Conservation (phyloP, 768 basidiomycete genomes). For the Tricholoma matsutake region DNA sequence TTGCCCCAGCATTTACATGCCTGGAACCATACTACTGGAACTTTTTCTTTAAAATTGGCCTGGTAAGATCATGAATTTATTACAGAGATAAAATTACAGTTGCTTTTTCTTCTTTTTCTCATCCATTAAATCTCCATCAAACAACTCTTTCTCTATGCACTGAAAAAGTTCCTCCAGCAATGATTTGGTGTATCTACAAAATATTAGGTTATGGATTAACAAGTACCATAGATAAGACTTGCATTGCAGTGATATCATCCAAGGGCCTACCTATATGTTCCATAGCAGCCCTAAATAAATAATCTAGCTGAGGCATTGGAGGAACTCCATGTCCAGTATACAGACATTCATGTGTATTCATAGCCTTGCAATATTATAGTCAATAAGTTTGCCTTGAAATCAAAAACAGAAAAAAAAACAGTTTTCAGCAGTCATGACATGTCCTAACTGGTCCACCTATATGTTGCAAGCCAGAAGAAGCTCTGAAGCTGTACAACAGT, state of each 20-base stretch:
- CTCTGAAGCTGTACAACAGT: neutral
- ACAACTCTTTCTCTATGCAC: neutral
- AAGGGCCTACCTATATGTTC: neutral
- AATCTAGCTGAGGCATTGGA: neutral
- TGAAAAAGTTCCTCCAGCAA: neutral
- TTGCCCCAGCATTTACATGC: too few species aligned
- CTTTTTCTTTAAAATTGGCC: too few species aligned
- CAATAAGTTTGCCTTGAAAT: too few species aligned
- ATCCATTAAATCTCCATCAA: too few species aligned
- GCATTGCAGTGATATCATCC: neutral
- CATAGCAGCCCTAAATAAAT: neutral
- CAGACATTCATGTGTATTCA: neutral
- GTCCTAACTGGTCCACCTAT: too few species aligned
- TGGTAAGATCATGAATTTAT: too few species aligned
- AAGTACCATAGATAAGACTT: neutral
- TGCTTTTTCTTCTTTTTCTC: too few species aligned
- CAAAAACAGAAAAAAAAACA: too few species aligned
- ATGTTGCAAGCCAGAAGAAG: too few species aligned
- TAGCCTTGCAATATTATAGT: neutral
- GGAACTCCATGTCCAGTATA: neutral
- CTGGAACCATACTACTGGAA: too few species aligned
- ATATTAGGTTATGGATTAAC: neutral
- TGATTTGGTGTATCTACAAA: neutral
- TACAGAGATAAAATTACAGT: too few species aligned
- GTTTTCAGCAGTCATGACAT: too few species aligned